Conservation (phyloP, 805 yeast genomes). For the Starmerella sp. region DNA sequence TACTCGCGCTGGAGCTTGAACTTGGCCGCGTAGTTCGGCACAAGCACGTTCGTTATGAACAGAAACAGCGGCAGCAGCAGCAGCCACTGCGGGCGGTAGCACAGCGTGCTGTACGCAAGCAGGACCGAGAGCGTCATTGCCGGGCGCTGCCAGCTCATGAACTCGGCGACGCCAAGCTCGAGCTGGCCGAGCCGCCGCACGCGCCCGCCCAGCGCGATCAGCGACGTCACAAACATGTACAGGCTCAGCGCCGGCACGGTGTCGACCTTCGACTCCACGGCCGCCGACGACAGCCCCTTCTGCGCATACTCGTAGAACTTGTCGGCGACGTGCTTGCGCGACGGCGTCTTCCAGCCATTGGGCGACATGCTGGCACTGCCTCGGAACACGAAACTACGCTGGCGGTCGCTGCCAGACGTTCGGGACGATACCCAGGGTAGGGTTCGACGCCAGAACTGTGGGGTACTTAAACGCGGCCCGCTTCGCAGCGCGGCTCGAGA, state of each 20-base stretch:
- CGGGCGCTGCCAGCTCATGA: constrained; percentile 67
- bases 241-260: constrained; percentile 18
- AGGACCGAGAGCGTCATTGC: constrained; percentile 52
- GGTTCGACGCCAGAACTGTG: neutral
- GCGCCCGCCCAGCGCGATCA: constrained; percentile 15
- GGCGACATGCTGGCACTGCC: neutral
- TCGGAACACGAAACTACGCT: neutral
- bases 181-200: constrained; percentile 36
- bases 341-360: neutral
- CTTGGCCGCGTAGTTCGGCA: constrained; percentile 48
- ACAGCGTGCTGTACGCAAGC: constrained; percentile 51
- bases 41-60: constrained; percentile 45
- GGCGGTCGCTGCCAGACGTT: neutral
- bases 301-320: constrained; percentile 12
- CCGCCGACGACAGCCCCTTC: constrained; percentile 6
- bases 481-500: neutral
- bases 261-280: constrained; percentile 9
- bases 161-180: constrained; percentile 49
- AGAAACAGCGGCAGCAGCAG: constrained; percentile 51
- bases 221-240: constrained; percentile 13
- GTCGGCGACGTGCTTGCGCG: constrained; percentile 16
- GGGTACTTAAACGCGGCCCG: neutral
- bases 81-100: constrained; percentile 60
- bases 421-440: neutral
- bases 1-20: constrained; percentile 17